phyloP scores from a whole-genome alignment of 2,329 filamentous ascomycete species.

The Cytospora leucostoma region DNA sequence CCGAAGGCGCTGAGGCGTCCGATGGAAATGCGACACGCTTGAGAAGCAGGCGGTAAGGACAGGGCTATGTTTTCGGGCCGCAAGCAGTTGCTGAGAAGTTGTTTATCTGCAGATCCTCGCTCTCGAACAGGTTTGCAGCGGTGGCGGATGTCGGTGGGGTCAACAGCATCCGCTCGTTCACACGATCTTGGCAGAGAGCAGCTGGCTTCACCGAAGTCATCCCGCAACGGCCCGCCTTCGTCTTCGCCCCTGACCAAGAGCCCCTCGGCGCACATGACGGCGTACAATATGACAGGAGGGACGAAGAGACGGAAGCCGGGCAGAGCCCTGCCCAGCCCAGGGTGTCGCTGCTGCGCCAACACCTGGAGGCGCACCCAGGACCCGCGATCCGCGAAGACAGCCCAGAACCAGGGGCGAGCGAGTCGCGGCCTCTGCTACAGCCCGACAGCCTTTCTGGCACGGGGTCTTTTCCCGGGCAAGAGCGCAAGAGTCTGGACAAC shows the following conservation, averaged over 20 bases:
- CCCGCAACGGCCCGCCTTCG: constrained; percentile 74
- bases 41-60: constrained; percentile 41
- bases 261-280: constrained; percentile 41
- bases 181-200: constrained; percentile 87
- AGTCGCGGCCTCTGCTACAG: constrained; percentile 23
- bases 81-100: constrained; percentile 5
- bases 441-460: constrained; percentile 29
- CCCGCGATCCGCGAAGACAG: constrained; percentile 32
- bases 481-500: constrained; percentile 50
- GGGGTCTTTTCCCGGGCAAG: constrained; percentile 44
- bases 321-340: constrained; percentile 32
- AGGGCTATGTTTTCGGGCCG: constrained; percentile 1
- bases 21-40: constrained; percentile 32
- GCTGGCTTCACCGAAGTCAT: constrained; percentile 87
- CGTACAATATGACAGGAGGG: constrained; percentile 45
- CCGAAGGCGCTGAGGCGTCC: constrained; percentile 37
- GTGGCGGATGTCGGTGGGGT: constrained; percentile 78
- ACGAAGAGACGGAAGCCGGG: constrained; percentile 39
- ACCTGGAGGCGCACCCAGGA: constrained; percentile 47
- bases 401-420: constrained; percentile 34
- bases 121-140: constrained; percentile 57
- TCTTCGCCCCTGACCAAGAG: constrained; percentile 60
- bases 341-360: constrained; percentile 53
- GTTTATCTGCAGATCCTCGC: constrained; percentile 53
- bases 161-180: constrained; percentile 93